A percentile compares a stretch with the other conserved stretches of the same genome.
Evolutionary conservation across 75 land plant genomes (phyloP).

Genomic region (Picea sitchensis): DNA sequence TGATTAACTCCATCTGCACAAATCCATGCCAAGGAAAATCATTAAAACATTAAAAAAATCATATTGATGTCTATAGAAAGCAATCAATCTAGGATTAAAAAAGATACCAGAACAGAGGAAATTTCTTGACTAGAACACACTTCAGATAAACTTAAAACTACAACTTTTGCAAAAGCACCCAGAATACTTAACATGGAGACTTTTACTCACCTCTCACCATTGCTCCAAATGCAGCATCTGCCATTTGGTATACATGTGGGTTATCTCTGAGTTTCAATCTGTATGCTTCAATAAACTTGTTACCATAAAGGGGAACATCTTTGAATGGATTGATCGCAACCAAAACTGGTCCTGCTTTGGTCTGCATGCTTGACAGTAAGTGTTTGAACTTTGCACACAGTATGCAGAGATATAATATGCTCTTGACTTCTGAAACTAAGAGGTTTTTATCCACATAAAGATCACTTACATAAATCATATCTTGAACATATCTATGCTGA

Average conservation of each 20-base stretch:
- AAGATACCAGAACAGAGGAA: not conserved
- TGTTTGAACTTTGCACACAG: slow-evolving; percentile 1
- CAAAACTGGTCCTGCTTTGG: slow-evolving; percentile 94
- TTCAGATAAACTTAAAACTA: not conserved
- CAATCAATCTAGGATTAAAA: not conserved
- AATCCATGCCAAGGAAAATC: not conserved
- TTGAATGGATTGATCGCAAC: slow-evolving; percentile 96
- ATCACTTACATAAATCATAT: slow-evolving; percentile 76
- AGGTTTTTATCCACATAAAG: not conserved
- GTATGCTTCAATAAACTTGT: slow-evolving; percentile 53
- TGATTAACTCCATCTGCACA: slow-evolving; percentile 75
- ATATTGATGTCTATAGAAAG: not conserved
- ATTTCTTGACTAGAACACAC: not conserved
- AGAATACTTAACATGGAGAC: not conserved
- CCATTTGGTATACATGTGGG: slow-evolving; percentile 90
- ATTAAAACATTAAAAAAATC: not conserved
- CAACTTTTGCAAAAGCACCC: not conserved
- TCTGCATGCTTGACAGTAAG: slow-evolving; percentile 44
- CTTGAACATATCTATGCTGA: slow-evolving; percentile 48
- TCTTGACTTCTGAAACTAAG: slow-evolving; percentile 1
- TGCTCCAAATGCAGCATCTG: slow-evolving; percentile 69
- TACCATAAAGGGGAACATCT: slow-evolving; percentile 64
- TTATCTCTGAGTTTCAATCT: slow-evolving; percentile 42
- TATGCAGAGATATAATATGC: not conserved
- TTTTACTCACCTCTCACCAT: slow-evolving; percentile 69